Conservation (phyloP, 169 alveolate genomes). For the Toxoplasma gondii region DNA sequence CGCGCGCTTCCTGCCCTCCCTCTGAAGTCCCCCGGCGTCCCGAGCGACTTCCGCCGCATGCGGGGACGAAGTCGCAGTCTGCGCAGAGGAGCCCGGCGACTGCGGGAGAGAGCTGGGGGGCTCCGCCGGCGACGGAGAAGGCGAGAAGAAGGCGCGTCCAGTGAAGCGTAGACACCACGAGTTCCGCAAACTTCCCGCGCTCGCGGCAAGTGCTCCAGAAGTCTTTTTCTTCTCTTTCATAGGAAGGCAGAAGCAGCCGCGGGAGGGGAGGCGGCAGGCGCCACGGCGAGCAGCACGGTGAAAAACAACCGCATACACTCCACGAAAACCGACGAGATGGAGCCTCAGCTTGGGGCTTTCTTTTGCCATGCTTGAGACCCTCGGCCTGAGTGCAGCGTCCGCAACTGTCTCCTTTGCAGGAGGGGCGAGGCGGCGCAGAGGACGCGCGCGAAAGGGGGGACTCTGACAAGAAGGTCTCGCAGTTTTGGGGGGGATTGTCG, state of each 20-base stretch:
- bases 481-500: neutral
- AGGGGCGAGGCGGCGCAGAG: neutral
- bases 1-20: neutral
- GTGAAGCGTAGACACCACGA: neutral
- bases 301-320: neutral
- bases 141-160: conserved; percentile 22
- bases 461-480: neutral
- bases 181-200: neutral
- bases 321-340: neutral
- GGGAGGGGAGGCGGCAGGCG: conserved; percentile 31
- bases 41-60: neutral
- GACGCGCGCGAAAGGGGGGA: neutral
- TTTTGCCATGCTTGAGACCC: neutral
- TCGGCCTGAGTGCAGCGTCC: neutral
- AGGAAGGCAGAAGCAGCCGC: neutral
- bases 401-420: neutral
- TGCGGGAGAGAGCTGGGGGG: neutral
- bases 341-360: neutral
- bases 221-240: neutral
- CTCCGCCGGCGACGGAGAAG: conserved; percentile 43
- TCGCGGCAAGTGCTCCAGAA: neutral
- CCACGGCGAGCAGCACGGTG: conserved; percentile 36
- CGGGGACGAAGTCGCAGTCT: neutral
- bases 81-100: neutral
- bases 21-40: neutral